Base-by-base conservation (phyloP, 305 asterid genomes). In the Plantago lanceolata region DNA sequence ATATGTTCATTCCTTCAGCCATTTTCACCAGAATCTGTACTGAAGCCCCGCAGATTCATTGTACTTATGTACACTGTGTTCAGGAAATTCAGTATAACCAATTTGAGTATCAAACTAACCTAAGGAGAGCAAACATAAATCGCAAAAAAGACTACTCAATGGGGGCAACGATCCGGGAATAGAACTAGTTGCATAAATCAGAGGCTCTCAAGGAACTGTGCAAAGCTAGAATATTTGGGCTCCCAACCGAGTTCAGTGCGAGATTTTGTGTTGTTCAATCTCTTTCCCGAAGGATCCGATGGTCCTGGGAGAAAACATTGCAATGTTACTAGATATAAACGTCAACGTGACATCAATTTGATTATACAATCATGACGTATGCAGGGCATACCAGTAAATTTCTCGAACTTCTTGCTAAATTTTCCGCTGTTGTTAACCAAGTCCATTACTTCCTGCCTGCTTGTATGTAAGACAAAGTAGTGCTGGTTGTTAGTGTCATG, bases 361-460 rank as follows among this genome's bases (percentile, higher is more conserved):
- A 61, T 53, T 28, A 53, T 9, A 40, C 16, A 17, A 58, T 20
- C 8, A 29, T 14, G 7, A 64, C 48, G 8, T 66, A 56, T 61
- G 67, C 15, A 4, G 2, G 1, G 48, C 48, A 54, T 73, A 85
- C 98, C 98, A 19, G 91, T 89, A 63, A 92, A 89, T n/a, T 79
- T 76, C 70, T 80, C 88, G 35, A 92, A 92, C 72, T 83, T 89
- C 73, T 85, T 76, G 59, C 76, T 67, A 57, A 63, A 89, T 68
- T 87, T 92, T 65, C 89, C 96, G 68, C 98, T 86, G 76, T 57
- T 77, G 53, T 76, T 72, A 51, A 87, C 85, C 73, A 89, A 70
- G 20, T 87, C 96, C 98, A 92, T 92, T 44, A 86, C 19, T 76
- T 89, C 95, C 71, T 86, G 95, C 77, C 96, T 86, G 89, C 59